Conservation (phyloP, 1,139 yeast species). For the Arxiozyma bovina region DNA sequence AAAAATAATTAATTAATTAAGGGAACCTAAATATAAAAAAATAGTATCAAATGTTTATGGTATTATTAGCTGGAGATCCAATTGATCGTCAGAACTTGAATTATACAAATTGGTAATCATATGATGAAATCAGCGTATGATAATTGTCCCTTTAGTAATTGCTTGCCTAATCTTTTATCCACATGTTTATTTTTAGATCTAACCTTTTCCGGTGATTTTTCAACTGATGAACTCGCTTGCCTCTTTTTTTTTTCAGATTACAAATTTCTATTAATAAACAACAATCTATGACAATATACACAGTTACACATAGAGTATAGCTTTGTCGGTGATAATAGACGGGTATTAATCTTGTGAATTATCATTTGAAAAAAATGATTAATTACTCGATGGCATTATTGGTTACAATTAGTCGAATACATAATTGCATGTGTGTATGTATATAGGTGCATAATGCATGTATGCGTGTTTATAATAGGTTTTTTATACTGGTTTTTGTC, state of each 20-base stretch:
- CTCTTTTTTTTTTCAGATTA: no score
- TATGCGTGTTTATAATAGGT: not conserved
- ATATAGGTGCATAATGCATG: not conserved
- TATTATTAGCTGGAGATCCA: not conserved
- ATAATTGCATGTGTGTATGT: no score
- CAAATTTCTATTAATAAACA: not conserved
- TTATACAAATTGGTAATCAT: no score
- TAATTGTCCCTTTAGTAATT: not conserved
- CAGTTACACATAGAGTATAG: no score
- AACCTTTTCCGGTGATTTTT: not conserved
- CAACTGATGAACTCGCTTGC: not conserved
- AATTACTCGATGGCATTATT: not conserved
- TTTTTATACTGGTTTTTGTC: not conserved
- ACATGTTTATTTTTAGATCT: not conserved
- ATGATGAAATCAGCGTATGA: not conserved
- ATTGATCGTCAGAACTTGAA: not conserved
- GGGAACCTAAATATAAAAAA: not conserved
- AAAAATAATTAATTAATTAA: no score
- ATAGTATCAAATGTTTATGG: no score
- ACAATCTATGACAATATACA: no score
- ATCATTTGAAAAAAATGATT: no score
- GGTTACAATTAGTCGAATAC: not conserved
- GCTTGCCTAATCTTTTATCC: not conserved
- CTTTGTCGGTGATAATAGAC: not conserved
- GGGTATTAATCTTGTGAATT: not conserved